Base-by-base conservation (phyloP, 192 early-diverging fungal species). In the Jimgerdemannia lactiflua region DNA sequence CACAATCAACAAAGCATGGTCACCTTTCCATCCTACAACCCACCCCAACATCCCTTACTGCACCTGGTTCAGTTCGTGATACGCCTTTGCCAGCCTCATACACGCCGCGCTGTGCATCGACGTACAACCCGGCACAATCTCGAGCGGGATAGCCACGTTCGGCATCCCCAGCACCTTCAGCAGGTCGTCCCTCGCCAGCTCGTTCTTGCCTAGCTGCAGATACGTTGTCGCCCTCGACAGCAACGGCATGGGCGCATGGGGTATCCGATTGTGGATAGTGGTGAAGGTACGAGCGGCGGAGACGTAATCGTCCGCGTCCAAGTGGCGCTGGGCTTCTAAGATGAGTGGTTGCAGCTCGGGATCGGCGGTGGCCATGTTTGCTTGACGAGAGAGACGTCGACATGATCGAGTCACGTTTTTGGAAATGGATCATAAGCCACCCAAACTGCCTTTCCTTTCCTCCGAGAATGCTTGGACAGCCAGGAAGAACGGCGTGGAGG, bases 111-210 rank as follows among this genome's bases (percentile, higher is more conserved):
- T 8, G 17, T 67, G 67, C 67, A 67, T 67, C 4, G 67, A 8
- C 8, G 19, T 20, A n/a, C 67, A 67, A 9, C 67, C 67, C 4
- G 19, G 67, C 6, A 67, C 67, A 8, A 67, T n/a, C 19, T 20
- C 19, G 67, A 8, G 7, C 40, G 67, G 67, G 4, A 67, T 67
- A 4, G 67, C 67, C 40, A 67, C 67, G 40, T 67, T 67, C 4
- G 67, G 67, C 67, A 67, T 67, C 20, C 40, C 67, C n/a, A 67
- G n/a, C 17, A 67, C 67, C 67, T 67, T 67, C 40, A 67, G n/a
- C 40, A 67, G n/a, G n/a, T 67, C 67, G 8, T 20, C 67, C 17
- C 40, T 67, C 20, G 67, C 67, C 67, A 6, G 7, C 67, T 67
- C 67, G 17, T 8, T 8, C 40, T 67, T 20, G 4, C n/a, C 67